Conservation (phyloP, 305 asterid genomes). For the Solanum hybrid region DNA sequence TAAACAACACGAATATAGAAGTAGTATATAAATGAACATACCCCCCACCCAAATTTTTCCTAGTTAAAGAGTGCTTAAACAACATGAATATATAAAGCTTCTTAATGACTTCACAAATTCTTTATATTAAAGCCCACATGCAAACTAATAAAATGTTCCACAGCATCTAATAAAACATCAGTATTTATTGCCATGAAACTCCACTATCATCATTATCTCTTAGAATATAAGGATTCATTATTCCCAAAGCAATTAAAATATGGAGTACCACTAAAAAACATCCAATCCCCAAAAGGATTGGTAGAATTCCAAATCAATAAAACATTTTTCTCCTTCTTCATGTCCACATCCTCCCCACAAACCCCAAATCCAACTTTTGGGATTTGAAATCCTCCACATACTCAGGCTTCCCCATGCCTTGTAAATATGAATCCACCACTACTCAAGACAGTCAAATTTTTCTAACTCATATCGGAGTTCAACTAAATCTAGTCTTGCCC, state of each 20-base stretch:
- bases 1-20: background rate
- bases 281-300: constrained; percentile 20
- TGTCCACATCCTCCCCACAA: constrained; percentile 28
- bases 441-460: background rate
- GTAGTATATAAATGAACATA: background rate
- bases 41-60: background rate
- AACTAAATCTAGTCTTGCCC: rapidly evolving
- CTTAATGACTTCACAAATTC: background rate
- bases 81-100: background rate
- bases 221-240: constrained; percentile 39
- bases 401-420: constrained; percentile 31
- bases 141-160: background rate
- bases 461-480: background rate
- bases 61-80: background rate
- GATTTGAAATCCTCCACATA: constrained; percentile 36
- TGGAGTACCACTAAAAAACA: constrained; percentile 1
- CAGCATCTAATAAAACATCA: background rate
- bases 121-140: background rate
- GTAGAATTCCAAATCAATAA: constrained; percentile 17
- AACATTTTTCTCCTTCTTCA: constrained; percentile 15
- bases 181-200: background rate
- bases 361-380: constrained; percentile 32
- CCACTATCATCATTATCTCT: constrained; percentile 36
- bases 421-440: constrained; percentile 15
- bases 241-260: constrained; percentile 16